Conservation (phyloP, 2,329 filamentous ascomycete genomes). For the Cladosporium sp. region DNA sequence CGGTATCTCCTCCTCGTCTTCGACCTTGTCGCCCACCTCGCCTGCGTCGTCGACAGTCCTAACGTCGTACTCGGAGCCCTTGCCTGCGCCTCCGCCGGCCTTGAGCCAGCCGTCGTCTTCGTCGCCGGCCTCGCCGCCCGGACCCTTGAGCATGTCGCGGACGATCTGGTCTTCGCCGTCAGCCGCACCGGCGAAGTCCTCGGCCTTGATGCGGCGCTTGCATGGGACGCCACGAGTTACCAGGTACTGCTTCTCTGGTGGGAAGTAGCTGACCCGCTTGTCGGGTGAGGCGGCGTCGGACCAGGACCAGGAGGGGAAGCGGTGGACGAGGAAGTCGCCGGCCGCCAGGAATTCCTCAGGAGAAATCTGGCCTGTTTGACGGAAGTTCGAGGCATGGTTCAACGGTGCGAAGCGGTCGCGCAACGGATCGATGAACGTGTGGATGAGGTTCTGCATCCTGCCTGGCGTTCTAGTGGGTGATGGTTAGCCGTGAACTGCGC, state of each 20-base stretch:
- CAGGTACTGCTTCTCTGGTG: conserved; percentile 87
- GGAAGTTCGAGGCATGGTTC: conserved; percentile 87
- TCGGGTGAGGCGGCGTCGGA: conserved; percentile 77
- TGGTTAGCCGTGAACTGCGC: neutral
- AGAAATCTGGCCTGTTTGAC: conserved; percentile 89
- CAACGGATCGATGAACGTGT: conserved; percentile 77
- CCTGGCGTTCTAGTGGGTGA: neutral
- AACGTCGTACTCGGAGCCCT: conserved; percentile 66
- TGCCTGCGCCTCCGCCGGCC: conserved; percentile 61
- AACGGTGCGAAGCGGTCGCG: conserved; percentile 89
- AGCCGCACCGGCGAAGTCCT: conserved; percentile 86
- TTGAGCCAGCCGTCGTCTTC: conserved; percentile 87
- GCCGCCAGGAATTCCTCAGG: conserved; percentile 94
- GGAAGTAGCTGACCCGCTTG: conserved; percentile 76
- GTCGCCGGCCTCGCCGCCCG: conserved; percentile 44
- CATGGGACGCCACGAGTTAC: conserved; percentile 94
- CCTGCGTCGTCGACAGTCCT: conserved; percentile 85
- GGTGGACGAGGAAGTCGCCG: conserved; percentile 97
- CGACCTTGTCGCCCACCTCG: conserved; percentile 71
- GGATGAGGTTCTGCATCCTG: conserved; percentile 84
- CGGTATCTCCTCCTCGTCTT: conserved; percentile 79
- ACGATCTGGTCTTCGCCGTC: conserved; percentile 85
- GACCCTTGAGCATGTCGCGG: conserved; percentile 63
- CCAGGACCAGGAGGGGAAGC: conserved; percentile 99
- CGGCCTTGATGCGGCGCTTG: conserved; percentile 75